These are phyloP conservation scores for Leccinellum luteum DNA, from an alignment of 768 basidiomycete species.

Conservation along the genomic window DNA sequence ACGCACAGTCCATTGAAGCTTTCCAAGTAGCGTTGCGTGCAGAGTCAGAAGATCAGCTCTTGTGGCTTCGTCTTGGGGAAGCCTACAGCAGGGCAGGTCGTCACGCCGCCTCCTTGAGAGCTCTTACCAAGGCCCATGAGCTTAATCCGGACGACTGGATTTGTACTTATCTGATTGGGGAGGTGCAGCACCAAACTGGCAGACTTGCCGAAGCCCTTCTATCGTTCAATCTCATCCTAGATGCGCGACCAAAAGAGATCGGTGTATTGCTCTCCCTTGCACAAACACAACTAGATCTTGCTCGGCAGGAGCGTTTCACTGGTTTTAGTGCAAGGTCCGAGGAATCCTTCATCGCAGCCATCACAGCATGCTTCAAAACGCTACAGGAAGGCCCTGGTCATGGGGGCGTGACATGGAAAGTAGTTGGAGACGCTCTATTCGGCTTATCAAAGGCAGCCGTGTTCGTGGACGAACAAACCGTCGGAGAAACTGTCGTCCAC, in stretches of 20 bases:
- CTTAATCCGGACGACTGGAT: conserved; percentile 81
- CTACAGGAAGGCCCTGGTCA: conserved; percentile 59
- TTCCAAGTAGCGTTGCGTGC: conserved; percentile 85
- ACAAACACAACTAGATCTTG: conserved; percentile 70
- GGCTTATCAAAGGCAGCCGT: conserved; percentile 54
- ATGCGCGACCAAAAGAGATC: conserved; percentile 58
- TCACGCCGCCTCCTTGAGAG: conserved; percentile 86
- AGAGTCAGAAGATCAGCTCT: conserved; percentile 67
- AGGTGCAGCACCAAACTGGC: conserved; percentile 78
- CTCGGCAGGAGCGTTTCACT: conserved; percentile 56
- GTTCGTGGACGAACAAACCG: conserved; percentile 43
- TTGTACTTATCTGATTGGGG: conserved; percentile 77
- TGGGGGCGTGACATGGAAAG: conserved; percentile 80
- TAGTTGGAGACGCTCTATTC: conserved; percentile 71
- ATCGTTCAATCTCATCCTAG: conserved; percentile 57
- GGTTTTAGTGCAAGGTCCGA: conserved; percentile 78
- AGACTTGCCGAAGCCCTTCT: conserved; percentile 72
- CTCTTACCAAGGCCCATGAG: conserved; percentile 70
- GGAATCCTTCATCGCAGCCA: conserved; percentile 61
- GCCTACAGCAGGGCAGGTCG: conserved; percentile 88
- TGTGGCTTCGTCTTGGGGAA: conserved; percentile 93
- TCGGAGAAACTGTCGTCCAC: conserved; percentile 34
- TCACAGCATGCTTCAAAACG: conserved; percentile 47
- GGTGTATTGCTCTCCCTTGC: conserved; percentile 72
- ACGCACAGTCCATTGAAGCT: conserved; percentile 71